Conservation (phyloP, 2,329 filamentous ascomycete genomes). For the Trichoderma citrinoviride region DNA sequence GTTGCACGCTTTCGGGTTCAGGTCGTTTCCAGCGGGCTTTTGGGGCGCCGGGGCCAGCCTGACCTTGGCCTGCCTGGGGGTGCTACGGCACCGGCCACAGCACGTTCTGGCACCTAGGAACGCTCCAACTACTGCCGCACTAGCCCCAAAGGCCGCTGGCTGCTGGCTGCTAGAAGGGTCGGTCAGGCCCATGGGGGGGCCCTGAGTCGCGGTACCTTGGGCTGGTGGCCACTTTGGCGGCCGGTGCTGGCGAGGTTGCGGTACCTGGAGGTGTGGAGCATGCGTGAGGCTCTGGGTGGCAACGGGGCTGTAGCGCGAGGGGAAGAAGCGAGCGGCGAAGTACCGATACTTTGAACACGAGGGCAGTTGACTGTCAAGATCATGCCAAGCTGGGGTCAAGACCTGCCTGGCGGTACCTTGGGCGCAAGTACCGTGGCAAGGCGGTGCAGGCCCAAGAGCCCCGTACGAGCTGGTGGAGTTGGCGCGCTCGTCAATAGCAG, state of each 20-base stretch:
- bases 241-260: constrained; percentile 20
- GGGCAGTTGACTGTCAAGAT: background rate
- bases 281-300: background rate
- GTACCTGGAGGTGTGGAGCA: constrained; percentile 18
- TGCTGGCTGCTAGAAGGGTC: constrained; percentile 10
- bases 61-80: background rate
- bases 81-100: background rate
- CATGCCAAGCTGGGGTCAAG: background rate
- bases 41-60: constrained; percentile 15
- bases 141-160: constrained; percentile 2
- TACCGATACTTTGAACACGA: constrained; percentile 7
- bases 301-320: background rate
- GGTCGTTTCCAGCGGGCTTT: constrained; percentile 1
- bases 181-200: constrained; percentile 17
- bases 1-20: constrained; percentile 14
- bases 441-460: no score
- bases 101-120: constrained; percentile 1
- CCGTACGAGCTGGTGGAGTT: no score
- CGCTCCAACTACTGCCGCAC: constrained; percentile 3
- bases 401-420: no score
- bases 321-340: background rate
- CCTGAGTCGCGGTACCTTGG: constrained; percentile 8
- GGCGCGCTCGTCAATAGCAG: no score
- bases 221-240: constrained; percentile 10
- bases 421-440: no score